Conservation (phyloP, 2,329 filamentous ascomycete genomes). For the Erysiphe neolycopersici region DNA sequence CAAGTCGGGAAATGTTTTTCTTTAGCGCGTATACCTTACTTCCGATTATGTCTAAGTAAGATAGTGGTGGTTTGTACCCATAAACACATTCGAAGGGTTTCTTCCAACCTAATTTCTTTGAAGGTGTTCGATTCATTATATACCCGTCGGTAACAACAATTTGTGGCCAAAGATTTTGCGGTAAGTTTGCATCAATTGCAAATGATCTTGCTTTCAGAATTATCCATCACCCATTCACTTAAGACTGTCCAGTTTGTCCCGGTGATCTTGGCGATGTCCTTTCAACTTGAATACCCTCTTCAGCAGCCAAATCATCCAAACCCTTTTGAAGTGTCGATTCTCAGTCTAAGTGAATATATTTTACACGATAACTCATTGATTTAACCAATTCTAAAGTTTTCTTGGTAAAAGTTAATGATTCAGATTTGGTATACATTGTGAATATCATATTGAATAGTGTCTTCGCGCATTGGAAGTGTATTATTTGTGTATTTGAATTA, state of each 20-base stretch:
- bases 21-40: not conserved
- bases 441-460: not conserved
- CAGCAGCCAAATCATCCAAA: not conserved
- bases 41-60: not conserved
- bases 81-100: not conserved
- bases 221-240: not conserved
- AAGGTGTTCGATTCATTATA: not conserved
- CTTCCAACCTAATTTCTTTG: not conserved
- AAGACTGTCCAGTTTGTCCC: not conserved
- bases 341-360: not conserved
- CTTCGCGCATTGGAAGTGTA: not conserved
- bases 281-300: not conserved
- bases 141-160: not conserved
- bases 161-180: not conserved
- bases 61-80: not conserved
- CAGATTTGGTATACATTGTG: not conserved
- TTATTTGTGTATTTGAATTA: not conserved
- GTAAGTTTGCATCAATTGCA: not conserved
- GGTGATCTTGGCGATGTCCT: not conserved
- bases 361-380: not conserved
- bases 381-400: not conserved
- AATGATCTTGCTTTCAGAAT: not conserved
- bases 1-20: not conserved
- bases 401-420: not conserved
- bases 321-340: not conserved